These are phyloP conservation scores for Lipomyces starkeyi DNA, from an alignment of 805 yeast genomes.

Conservation along the genomic window DNA sequence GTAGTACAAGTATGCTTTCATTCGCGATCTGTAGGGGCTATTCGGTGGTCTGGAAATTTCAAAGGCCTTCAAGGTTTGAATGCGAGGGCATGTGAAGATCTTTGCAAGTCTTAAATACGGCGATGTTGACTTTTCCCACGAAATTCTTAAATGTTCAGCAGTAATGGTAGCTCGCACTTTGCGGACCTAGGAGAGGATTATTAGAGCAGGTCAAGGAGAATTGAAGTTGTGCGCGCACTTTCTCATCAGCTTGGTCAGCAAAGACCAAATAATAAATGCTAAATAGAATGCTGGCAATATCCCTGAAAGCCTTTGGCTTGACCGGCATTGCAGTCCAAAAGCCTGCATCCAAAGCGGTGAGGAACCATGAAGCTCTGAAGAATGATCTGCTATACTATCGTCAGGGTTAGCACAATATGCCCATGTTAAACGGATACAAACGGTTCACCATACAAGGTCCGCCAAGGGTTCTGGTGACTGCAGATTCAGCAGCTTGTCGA, in stretches of 20 bases:
- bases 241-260: conserved; percentile 44
- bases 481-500: conserved; percentile 41
- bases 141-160: conserved; percentile 41
- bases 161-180: conserved; percentile 41
- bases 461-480: conserved; percentile 43
- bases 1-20: conserved; percentile 39
- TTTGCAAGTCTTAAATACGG: conserved; percentile 36
- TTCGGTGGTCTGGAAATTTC: conserved; percentile 39
- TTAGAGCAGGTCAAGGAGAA: background rate
- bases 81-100: conserved; percentile 38
- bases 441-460: conserved; percentile 22
- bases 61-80: conserved; percentile 29
- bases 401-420: background rate
- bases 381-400: conserved; percentile 39
- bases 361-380: conserved; percentile 43
- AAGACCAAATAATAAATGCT: conserved; percentile 42
- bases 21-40: conserved; percentile 36
- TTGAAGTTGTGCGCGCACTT: conserved; percentile 27
- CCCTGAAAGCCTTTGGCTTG: conserved; percentile 37
- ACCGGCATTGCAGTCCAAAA: conserved; percentile 46
- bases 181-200: conserved; percentile 23
- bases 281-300: conserved; percentile 40
- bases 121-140: conserved; percentile 44
- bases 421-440: background rate
- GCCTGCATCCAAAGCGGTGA: conserved; percentile 45